phyloP scores from a whole-genome alignment of 1,139 yeast genomes.

The Saccharomyces pastorianus region DNA sequence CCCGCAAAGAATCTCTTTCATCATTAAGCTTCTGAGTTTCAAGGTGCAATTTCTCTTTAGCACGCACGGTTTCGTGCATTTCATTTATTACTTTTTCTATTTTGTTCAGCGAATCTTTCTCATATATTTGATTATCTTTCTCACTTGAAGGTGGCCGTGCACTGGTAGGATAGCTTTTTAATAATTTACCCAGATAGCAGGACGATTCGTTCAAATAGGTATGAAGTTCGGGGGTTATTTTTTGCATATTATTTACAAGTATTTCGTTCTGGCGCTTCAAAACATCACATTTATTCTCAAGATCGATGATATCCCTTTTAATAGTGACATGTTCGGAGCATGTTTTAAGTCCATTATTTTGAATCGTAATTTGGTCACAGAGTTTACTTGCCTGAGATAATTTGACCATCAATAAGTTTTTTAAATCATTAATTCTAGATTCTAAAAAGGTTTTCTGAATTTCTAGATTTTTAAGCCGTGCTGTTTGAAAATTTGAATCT shows the following conservation, averaged over 20 bases:
- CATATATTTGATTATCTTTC: neutral
- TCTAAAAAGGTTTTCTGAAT: neutral
- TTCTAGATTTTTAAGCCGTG: neutral
- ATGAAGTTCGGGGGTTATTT: neutral
- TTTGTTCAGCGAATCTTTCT: neutral
- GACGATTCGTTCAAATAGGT: neutral
- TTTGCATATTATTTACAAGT: neutral
- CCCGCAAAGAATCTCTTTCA: neutral
- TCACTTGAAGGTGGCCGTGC: neutral
- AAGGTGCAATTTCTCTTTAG: neutral
- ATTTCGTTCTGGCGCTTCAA: neutral
- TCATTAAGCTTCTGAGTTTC: neutral
- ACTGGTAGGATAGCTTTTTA: neutral
- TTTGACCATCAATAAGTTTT: neutral
- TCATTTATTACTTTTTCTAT: neutral
- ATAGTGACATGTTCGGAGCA: neutral
- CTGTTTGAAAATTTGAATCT: neutral
- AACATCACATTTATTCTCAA: neutral
- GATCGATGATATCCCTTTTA: neutral
- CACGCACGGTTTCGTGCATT: neutral
- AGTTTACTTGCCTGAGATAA: neutral
- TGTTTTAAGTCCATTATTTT: neutral
- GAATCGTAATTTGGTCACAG: neutral
- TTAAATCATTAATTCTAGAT: neutral
- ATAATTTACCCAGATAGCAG: neutral